These are phyloP conservation scores for Somion occarium DNA, from an alignment of 1,284 basidiomycete genomes.

Conservation along the genomic window DNA sequence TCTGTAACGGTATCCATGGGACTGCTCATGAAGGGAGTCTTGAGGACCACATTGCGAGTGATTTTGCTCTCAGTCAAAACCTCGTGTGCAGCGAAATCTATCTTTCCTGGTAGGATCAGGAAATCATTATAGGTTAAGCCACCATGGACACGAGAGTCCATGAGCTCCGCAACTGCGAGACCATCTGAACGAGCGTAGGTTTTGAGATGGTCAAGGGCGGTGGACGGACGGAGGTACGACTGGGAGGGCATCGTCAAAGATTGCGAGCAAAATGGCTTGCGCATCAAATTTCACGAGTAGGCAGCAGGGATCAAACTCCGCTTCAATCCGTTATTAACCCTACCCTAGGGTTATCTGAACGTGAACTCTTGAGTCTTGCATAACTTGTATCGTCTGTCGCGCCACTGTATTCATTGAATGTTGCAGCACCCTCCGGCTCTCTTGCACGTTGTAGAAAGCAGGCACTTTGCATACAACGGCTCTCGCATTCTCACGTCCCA, in stretches of 20 bases:
- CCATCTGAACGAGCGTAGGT: slow-evolving; percentile 82
- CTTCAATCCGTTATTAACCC: too few relatives aligned
- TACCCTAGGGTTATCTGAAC: too few relatives aligned
- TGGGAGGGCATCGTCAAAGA: slow-evolving; percentile 27
- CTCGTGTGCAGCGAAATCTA: slow-evolving; percentile 84
- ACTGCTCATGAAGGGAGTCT: slow-evolving; percentile 96
- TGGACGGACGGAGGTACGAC: slow-evolving; percentile 50
- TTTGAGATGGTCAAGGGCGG: slow-evolving; percentile 71
- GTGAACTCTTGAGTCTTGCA: too few relatives aligned
- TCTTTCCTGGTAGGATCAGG: slow-evolving; percentile 91
- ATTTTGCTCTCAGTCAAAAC: slow-evolving; percentile 86
- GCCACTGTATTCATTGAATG: too few relatives aligned
- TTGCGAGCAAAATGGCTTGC: too few relatives aligned
- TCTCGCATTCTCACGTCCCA: too few relatives aligned
- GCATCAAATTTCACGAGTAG: too few relatives aligned
- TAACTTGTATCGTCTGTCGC: too few relatives aligned
- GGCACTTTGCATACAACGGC: too few relatives aligned
- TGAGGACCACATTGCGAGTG: slow-evolving; percentile 89
- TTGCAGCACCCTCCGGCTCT: too few relatives aligned
- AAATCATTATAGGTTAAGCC: slow-evolving; percentile 98
- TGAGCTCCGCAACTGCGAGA: slow-evolving; percentile 81
- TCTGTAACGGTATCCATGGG: slow-evolving; percentile 99
- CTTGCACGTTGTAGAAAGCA: too few relatives aligned
- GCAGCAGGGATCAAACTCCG: too few relatives aligned
- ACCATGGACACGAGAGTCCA: slow-evolving; percentile 86